Evolutionary conservation across 1,139 yeast species (phyloP).

Genomic region (Pneumocystis oryctolagi): DNA sequence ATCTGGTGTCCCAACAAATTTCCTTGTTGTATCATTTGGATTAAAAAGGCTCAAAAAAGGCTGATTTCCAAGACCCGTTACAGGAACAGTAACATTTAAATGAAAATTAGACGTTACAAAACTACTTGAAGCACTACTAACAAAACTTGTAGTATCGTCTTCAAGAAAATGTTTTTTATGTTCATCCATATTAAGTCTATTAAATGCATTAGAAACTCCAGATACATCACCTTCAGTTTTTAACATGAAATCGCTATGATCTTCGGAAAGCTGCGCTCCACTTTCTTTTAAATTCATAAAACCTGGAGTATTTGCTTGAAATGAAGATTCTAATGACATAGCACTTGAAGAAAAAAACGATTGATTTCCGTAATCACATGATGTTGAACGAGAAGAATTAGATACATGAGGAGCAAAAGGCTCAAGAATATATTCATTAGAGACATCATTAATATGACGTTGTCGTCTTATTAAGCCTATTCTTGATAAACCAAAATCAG

Average conservation of each 20-base stretch:
- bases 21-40: conserved; percentile 40
- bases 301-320: neutral
- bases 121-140: conserved; percentile 1
- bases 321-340: neutral
- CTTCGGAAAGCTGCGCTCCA: neutral
- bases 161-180: neutral
- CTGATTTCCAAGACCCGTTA: conserved; percentile 1
- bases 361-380: conserved; percentile 1
- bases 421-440: conserved; percentile 4
- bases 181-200: neutral
- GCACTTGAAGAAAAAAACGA: neutral
- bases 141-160: conserved; percentile 5
- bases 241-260: neutral
- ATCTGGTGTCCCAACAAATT: conserved; percentile 94
- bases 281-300: neutral
- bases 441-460: conserved; percentile 27
- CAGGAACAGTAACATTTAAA: conserved; percentile 6
- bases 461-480: conserved; percentile 83
- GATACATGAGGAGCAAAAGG: conserved; percentile 1
- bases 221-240: neutral
- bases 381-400: neutral
- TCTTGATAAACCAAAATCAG: conserved; percentile 88
- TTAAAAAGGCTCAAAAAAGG: conserved; percentile 52
- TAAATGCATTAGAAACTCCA: neutral
- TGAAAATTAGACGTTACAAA: conserved; percentile 1